phyloP scores from a whole-genome alignment of 2,329 filamentous ascomycete genomes.

The Pleoardoris graminearum region DNA sequence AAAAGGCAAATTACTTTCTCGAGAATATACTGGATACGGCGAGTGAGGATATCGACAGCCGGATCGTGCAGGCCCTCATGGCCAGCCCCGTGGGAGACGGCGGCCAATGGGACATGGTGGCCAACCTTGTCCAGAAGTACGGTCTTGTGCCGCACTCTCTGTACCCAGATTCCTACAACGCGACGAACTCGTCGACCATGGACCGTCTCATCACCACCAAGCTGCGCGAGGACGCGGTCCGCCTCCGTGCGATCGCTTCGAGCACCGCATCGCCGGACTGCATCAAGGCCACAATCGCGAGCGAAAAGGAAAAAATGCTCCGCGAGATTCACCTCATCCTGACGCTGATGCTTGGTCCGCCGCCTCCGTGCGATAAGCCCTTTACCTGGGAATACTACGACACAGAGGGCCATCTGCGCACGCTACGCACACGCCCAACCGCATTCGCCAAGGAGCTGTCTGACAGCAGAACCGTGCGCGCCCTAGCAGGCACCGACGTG shows the following conservation, averaged over 20 bases:
- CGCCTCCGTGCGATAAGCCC: slow-evolving; percentile 67
- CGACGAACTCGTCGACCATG: slow-evolving; percentile 69
- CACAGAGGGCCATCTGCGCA: slow-evolving; percentile 65
- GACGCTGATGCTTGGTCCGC: slow-evolving; percentile 80
- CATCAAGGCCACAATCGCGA: slow-evolving; percentile 48
- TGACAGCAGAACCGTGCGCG: slow-evolving; percentile 59
- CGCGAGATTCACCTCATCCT: slow-evolving; percentile 78
- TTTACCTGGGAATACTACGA: slow-evolving; percentile 84
- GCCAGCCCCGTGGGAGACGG: slow-evolving; percentile 74
- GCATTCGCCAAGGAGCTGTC: slow-evolving; percentile 73
- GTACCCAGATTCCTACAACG: slow-evolving; percentile 83
- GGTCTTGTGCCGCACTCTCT: slow-evolving; percentile 81
- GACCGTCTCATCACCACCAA: slow-evolving; percentile 79
- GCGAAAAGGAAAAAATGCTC: slow-evolving; percentile 73
- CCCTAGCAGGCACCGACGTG: slow-evolving; percentile 63
- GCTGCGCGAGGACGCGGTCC: slow-evolving; percentile 81
- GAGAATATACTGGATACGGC: slow-evolving; percentile 80
- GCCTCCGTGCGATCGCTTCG: slow-evolving; percentile 62
- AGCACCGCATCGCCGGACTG: slow-evolving; percentile 42
- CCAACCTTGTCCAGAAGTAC: slow-evolving; percentile 83
- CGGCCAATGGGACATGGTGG: slow-evolving; percentile 91
- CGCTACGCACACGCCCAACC: slow-evolving; percentile 66
- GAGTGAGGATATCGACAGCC: slow-evolving; percentile 68
- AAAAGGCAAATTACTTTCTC: slow-evolving; percentile 88
- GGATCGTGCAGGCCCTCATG: slow-evolving; percentile 72